Percentiles rank a stretch among this genome's conserved stretches.
Conservation (phyloP, 805 yeast species). For the Cephaloascus albidus region DNA sequence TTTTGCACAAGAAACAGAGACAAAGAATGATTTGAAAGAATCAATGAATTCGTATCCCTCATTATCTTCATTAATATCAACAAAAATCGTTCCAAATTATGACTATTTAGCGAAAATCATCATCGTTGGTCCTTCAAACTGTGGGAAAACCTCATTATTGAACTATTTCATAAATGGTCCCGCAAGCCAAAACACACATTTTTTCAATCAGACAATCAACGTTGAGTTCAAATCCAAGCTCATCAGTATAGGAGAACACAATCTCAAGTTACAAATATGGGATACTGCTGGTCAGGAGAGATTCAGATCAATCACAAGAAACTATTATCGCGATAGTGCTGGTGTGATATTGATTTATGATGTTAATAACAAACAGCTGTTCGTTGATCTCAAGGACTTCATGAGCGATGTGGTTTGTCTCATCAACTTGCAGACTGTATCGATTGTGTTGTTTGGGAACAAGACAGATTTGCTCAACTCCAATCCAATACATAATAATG, state of each 20-base stretch:
- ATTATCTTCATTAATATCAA: conserved; percentile 2
- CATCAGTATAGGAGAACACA: conserved; percentile 15
- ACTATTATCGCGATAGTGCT: conserved; percentile 13
- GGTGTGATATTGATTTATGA: background rate
- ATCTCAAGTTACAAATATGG: conserved; percentile 9
- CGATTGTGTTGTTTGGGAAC: background rate
- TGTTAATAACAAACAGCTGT: background rate
- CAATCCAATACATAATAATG: background rate
- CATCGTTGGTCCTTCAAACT: conserved; percentile 35
- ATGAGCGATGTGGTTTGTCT: background rate
- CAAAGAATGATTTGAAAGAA: conserved; percentile 9
- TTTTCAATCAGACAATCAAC: conserved; percentile 21
- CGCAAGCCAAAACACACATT: conserved; percentile 9
- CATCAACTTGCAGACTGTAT: background rate
- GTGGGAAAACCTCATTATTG: conserved; percentile 35
- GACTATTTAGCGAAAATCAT: conserved; percentile 26
- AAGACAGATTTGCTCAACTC: background rate
- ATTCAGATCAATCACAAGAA: conserved; percentile 24
- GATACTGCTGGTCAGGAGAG: conserved; percentile 29
- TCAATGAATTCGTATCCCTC: conserved; percentile 1
- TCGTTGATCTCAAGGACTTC: background rate
- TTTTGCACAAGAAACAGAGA: conserved; percentile 11
- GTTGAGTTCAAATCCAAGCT: conserved; percentile 26
- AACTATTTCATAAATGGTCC: conserved; percentile 27
- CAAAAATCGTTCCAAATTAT: conserved; percentile 11